Conservation (phyloP, 228 moss, liverwort and hornwort genomes). For the Sphagnum magellanicum region DNA sequence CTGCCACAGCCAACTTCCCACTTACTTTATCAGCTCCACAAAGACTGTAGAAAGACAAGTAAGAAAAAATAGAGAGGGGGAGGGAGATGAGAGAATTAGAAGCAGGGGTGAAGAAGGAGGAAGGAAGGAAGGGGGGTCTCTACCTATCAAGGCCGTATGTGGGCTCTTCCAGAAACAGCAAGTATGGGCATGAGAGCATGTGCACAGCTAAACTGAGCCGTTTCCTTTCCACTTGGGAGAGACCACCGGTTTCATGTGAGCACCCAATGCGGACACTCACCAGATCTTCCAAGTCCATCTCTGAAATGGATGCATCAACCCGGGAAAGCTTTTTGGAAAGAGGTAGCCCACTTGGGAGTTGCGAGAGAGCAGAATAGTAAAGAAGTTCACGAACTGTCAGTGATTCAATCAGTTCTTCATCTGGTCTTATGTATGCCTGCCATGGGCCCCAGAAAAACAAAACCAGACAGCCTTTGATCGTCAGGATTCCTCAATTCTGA, state of each 20-base stretch:
- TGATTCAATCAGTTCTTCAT: conserved; percentile 31
- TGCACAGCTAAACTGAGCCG: conserved; percentile 38
- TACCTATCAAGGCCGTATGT: conserved; percentile 30
- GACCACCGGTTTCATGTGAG: conserved; percentile 22
- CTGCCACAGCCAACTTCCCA: too few relatives aligned
- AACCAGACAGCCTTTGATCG: background rate
- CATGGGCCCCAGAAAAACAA: background rate
- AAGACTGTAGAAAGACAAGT: too few relatives aligned
- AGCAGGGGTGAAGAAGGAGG: background rate
- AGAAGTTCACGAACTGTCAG: conserved; percentile 39
- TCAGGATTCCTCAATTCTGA: too few relatives aligned
- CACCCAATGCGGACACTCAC: conserved; percentile 26
- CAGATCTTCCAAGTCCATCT: conserved; percentile 37
- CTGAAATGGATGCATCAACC: conserved; percentile 33
- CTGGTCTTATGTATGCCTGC: conserved; percentile 36
- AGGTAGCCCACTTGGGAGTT: conserved; percentile 28
- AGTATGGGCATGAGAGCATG: conserved; percentile 32
- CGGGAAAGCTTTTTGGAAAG: conserved; percentile 28
- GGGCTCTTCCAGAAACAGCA: conserved; percentile 38
- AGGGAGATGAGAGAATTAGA: too few relatives aligned
- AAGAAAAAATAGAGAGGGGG: too few relatives aligned
- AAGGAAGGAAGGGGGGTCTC: background rate
- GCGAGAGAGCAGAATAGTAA: conserved; percentile 36
- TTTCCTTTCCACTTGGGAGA: conserved; percentile 29
- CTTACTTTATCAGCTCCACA: too few relatives aligned